These are phyloP conservation scores for Phaffomyces opuntiae DNA, from an alignment of 805 yeast genomes.

Conservation along the genomic window DNA sequence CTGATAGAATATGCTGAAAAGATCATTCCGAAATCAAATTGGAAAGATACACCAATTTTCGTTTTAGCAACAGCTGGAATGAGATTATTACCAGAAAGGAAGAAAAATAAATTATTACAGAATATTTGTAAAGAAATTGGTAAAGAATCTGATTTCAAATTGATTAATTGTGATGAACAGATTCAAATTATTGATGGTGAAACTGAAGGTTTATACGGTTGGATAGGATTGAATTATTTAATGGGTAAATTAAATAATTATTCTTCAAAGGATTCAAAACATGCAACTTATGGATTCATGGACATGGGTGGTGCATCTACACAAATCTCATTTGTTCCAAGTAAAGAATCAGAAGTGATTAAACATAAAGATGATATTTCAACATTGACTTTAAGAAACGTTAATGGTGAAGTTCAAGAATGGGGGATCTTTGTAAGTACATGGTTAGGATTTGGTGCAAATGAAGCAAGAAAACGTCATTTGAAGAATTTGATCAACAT, in stretches of 20 bases:
- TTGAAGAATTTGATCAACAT: conserved; percentile 46
- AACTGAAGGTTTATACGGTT: conserved; percentile 91
- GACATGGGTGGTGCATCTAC: conserved; percentile 99
- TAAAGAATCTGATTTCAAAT: conserved; percentile 47
- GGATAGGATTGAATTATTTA: conserved; percentile 87
- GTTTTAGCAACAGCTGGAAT: conserved; percentile 97
- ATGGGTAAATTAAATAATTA: conserved; percentile 55
- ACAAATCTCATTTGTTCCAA: conserved; percentile 89
- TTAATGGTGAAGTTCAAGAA: conserved; percentile 61
- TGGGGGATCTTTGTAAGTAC: conserved; percentile 93
- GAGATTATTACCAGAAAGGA: conserved; percentile 60
- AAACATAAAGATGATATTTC: conserved; percentile 71
- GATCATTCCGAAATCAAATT: conserved; percentile 58
- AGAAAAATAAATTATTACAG: conserved; percentile 45
- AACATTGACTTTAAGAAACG: conserved; percentile 53
- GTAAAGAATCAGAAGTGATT: conserved; percentile 46
- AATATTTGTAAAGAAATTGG: conserved; percentile 55
- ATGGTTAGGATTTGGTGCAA: conserved; percentile 98
- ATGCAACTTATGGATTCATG: conserved; percentile 82
- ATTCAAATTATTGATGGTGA: conserved; percentile 89
- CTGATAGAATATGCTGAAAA: conserved; percentile 62
- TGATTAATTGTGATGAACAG: conserved; percentile 54
- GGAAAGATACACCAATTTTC: conserved; percentile 71
- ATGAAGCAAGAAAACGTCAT: conserved; percentile 79
- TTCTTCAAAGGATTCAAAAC: conserved; percentile 28